Evolutionary conservation across 148 eudicot species (phyloP), one percentile per base, ranked within the genome.

Genomic region (Arbutus unedo): DNA sequence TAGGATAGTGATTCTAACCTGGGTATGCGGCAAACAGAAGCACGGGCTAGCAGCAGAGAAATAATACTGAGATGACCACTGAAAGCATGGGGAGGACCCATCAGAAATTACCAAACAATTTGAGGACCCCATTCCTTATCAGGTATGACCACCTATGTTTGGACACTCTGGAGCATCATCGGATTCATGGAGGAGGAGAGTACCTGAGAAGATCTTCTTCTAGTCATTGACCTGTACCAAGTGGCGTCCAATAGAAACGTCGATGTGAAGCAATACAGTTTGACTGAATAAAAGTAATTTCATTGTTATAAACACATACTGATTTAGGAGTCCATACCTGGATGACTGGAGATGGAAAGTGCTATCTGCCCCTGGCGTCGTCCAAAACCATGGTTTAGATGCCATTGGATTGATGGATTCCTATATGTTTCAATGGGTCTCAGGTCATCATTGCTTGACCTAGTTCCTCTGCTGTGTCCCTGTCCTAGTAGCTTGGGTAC

Each of bases 1-100:
- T 23, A 53, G 82, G 72, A 72, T 79, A 56, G 55, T 49, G 44
- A 83, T 45, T 70, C 43, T 8, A 9, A 81, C 78, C 62, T 81
- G 76, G 79, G n/a, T 80, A 38, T 9, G 23, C n/a, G 0, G 21
- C 77, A 78, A 77, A 81, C 15, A 5, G 70, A 70, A 71, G 2
- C 51, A 54, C 68, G 49, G 18, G 64, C 80, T 38, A 57, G 23
- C 49, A 14, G 56, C 74, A 66, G n/a, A 43, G 44, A 67, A 79
- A 64, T 79, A 66, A 79, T 79, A 15, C 67, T 66, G 25, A 79
- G 74, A 79, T 79, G 82, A 68, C 50, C 55, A 66, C 43, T 3
- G 15, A 44, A 43, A 78, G 66, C 82, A 85, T 67, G 79, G 79
- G 73, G 64, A 82, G 62, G 82, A 59, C 82, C 81, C 84, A 85